phyloP scores from a whole-genome alignment of 2,329 filamentous ascomycete genomes.

The Aspergillus sp. region DNA sequence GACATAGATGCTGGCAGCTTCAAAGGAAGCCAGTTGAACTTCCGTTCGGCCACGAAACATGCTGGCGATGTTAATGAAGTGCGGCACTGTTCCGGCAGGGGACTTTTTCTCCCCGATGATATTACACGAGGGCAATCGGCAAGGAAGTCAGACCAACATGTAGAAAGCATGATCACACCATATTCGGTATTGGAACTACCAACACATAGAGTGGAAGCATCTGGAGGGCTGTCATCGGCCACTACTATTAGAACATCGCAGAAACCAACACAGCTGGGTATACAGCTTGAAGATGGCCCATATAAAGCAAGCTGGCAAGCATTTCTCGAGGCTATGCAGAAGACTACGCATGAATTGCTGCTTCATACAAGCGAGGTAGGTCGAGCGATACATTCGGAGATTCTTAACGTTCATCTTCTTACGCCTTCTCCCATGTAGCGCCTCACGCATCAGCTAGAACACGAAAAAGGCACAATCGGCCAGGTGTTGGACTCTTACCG shows the following conservation, averaged over 20 bases:
- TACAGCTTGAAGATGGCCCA: not conserved
- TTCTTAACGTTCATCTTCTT: not conserved
- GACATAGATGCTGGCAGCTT: not conserved
- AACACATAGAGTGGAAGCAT: not conserved
- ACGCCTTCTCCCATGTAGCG: conserved; percentile 20
- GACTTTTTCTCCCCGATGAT: not conserved
- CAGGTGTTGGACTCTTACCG: conserved; percentile 41
- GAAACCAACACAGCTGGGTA: not conserved
- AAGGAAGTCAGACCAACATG: not conserved
- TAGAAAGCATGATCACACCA: not conserved
- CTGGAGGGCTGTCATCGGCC: not conserved
- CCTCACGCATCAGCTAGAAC: conserved; percentile 40
- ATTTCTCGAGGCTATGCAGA: conserved; percentile 13
- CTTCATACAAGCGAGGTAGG: conserved; percentile 19
- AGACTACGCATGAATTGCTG: not conserved
- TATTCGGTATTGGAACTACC: not conserved
- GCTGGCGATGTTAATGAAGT: not conserved
- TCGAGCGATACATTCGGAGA: not conserved
- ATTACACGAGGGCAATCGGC: not conserved
- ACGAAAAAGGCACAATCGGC: conserved; percentile 40
- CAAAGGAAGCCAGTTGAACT: not conserved
- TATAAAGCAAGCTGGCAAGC: conserved; percentile 10
- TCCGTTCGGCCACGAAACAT: not conserved
- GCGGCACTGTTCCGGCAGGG: not conserved
- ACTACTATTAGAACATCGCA: not conserved